Evolutionary conservation across 176 grass and related monocot species (phyloP).

Genomic region (Eragrostis nindensis): DNA sequence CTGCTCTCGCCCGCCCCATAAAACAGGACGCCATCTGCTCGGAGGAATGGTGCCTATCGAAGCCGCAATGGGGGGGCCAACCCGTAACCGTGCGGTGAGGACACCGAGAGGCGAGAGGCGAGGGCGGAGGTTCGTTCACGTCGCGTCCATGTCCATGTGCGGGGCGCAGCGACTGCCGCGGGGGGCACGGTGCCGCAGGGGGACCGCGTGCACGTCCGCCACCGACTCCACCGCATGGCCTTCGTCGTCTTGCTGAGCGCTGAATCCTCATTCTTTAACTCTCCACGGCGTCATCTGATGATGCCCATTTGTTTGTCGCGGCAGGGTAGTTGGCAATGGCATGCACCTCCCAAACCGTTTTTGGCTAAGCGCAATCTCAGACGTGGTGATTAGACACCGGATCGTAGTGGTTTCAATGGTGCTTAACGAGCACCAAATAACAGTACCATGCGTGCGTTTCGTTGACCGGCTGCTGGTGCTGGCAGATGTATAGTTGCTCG

Average conservation of each 20-base stretch:
- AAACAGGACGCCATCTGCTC: neutral
- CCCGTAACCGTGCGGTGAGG: neutral
- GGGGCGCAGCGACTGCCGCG: neutral
- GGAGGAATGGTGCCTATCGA: neutral
- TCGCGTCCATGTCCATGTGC: constrained; percentile 5
- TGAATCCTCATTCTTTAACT: neutral
- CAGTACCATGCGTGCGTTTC: neutral
- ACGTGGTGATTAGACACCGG: neutral
- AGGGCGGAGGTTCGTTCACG: neutral
- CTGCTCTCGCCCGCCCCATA: neutral
- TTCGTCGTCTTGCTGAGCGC: constrained; percentile 24
- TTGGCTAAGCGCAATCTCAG: neutral
- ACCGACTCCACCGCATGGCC: constrained; percentile 32
- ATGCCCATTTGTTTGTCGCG: neutral
- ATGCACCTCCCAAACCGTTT: neutral
- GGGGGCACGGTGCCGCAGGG: neutral
- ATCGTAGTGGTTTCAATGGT: neutral
- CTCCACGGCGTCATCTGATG: neutral
- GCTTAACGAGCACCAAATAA: neutral
- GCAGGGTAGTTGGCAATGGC: neutral
- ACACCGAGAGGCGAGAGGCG: too few species aligned
- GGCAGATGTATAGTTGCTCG: neutral
- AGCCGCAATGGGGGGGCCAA: neutral
- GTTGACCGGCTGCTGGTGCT: neutral
- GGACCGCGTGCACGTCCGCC: neutral